These are phyloP conservation scores for Dothideomycetes sp. DNA, from an alignment of 2,329 filamentous ascomycete genomes.

Conservation along the genomic window DNA sequence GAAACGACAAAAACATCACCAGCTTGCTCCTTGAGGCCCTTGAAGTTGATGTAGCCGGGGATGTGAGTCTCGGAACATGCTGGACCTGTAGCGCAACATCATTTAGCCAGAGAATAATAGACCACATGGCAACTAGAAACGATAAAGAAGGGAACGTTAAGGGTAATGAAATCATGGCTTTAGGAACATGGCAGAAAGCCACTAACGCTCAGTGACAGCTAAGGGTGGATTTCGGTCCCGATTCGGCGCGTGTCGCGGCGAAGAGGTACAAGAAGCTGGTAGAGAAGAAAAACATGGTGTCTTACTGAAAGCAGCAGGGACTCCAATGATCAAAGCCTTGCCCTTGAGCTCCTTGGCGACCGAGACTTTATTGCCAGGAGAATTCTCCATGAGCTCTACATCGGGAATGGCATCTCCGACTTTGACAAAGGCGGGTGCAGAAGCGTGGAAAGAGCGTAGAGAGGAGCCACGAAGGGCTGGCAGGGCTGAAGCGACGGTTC, in stretches of 20 bases:
- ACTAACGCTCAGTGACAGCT: no score
- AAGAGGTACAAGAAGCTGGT: no score
- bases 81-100: constrained; percentile 35
- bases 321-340: constrained; percentile 74
- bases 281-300: constrained; percentile 1
- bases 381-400: constrained; percentile 68
- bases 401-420: constrained; percentile 70
- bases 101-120: no score
- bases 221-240: no score
- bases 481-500: constrained; percentile 9
- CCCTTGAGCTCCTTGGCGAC: constrained; percentile 66
- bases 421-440: constrained; percentile 53
- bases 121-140: no score
- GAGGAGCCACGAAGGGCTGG: constrained; percentile 3
- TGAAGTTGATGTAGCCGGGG: constrained; percentile 74
- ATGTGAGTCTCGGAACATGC: constrained; percentile 61
- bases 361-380: constrained; percentile 87
- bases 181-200: no score
- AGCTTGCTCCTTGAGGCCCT: constrained; percentile 62
- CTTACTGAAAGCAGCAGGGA: constrained; percentile 46
- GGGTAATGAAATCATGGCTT: no score
- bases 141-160: no score
- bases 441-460: constrained; percentile 49
- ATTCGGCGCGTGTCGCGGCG: no score
- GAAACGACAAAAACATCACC: constrained; percentile 82